phyloP scores from a whole-genome alignment of 2,329 filamentous ascomycete genomes.

The Rhinocladiella mackenziei region DNA sequence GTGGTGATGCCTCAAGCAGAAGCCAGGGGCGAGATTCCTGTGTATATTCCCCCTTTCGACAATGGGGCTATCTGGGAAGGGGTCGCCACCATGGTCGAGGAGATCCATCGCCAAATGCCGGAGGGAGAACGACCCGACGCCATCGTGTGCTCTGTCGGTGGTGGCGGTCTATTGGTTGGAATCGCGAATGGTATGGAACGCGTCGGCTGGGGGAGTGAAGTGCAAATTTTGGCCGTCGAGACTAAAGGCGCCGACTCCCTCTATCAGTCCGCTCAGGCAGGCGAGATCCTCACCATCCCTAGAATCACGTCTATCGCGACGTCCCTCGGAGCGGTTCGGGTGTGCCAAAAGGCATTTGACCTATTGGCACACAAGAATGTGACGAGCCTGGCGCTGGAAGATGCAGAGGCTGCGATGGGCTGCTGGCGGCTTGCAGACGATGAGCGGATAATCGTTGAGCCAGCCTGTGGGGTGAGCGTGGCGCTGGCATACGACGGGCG shows the following conservation, averaged over 20 bases:
- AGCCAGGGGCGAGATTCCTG: constrained; percentile 34
- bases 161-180: constrained; percentile 74
- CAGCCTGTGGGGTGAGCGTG: constrained; percentile 77
- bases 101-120: constrained; percentile 38
- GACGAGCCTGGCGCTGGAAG: constrained; percentile 60
- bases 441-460: constrained; percentile 74
- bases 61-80: constrained; percentile 45
- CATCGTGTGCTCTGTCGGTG: constrained; percentile 72
- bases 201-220: constrained; percentile 26
- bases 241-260: constrained; percentile 70
- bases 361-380: constrained; percentile 54
- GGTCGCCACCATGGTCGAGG: constrained; percentile 43
- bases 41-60: constrained; percentile 50
- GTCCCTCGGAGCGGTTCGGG: constrained; percentile 64
- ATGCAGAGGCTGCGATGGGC: constrained; percentile 76
- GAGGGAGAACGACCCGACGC: constrained; percentile 53
- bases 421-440: constrained; percentile 76
- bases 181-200: constrained; percentile 62
- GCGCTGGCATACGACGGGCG: constrained; percentile 35
- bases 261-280: constrained; percentile 54
- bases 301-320: constrained; percentile 72
- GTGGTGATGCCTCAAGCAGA: constrained; percentile 39
- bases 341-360: constrained; percentile 63
- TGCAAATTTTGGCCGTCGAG: constrained; percentile 67
- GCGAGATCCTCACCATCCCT: constrained; percentile 57